Evolutionary conservation across 2,329 filamentous ascomycete genomes (phyloP), one percentile per base, ranked within the genome.

Genomic region (Neospermospora avenae): DNA sequence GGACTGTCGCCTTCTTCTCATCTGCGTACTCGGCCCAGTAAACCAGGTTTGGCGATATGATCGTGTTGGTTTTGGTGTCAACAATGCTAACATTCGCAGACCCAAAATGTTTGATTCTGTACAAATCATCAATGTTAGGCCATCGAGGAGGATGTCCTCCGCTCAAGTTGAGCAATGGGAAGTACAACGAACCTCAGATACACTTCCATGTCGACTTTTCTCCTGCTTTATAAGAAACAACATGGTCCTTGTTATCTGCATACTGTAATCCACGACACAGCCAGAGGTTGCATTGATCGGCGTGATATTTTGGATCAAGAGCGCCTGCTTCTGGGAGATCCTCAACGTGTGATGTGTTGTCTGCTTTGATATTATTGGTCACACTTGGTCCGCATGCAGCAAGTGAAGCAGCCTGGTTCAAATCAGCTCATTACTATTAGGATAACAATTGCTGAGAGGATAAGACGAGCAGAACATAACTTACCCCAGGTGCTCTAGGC

Each of bases 31-130:
- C 69, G 60, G 75, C 72, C 76, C 77, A 84, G 62, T 68, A 75
- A 60, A 75, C 78, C 61, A 84, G 74, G 22, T 76, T 73, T 48
- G 69, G 58, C 28, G 46, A 49, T 25, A 84, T 77, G 63, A 81
- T 70, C 42, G 70, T 73, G 72, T 82, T 78, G 60, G 74, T 76
- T 60, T 73, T 72, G 22, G 77, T 78, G 68, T 79, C 74, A 63
- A 85, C 75, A 64, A 84, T 77, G 58, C 76, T 79, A 59, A 85
- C 79, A 71, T 84, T 84, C 69, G 80, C 80, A 8, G 72, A 70
- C 60, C 82, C 82, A 18, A 77, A 77, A 74, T 84, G 82, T 20
- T 77, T 74, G 56, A 80, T 79, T 6, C 76, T 72, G 13, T 35
- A 20, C 20, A 18, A 37, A 14, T 3, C 34, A 31, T 51, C 28